phyloP scores from a whole-genome alignment of 2,329 filamentous ascomycete genomes.

The Parastagonospora nodorum region DNA sequence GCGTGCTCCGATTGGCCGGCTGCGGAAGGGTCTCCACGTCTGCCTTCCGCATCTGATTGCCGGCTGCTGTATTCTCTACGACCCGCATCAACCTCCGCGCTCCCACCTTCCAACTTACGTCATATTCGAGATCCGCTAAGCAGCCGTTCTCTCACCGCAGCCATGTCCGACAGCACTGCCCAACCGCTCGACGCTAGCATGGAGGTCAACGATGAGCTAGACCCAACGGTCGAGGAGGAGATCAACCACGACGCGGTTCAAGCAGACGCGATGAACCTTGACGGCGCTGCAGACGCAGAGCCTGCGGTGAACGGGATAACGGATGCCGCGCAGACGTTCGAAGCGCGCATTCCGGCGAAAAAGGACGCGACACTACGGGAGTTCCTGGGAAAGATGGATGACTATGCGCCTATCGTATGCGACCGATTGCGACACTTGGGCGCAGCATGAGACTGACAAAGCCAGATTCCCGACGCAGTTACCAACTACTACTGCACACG shows the following conservation, averaged over 20 bases:
- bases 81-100: constrained; percentile 1
- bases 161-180: constrained; percentile 40
- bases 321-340: constrained; percentile 57
- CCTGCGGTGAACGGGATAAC: constrained; percentile 41
- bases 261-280: constrained; percentile 48
- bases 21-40: neutral
- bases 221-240: constrained; percentile 50
- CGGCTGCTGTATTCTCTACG: too few relatives aligned
- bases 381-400: constrained; percentile 95
- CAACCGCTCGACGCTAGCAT: constrained; percentile 35
- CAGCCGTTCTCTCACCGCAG: constrained; percentile 12
- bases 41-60: constrained; percentile 5
- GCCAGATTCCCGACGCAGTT: constrained; percentile 94
- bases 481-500: constrained; percentile 98
- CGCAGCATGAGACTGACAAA: constrained; percentile 16
- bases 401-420: constrained; percentile 93
- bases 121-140: constrained; percentile 4
- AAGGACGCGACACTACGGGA: constrained; percentile 93
- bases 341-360: constrained; percentile 72
- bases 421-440: neutral
- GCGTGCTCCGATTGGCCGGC: constrained; percentile 8
- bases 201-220: constrained; percentile 46
- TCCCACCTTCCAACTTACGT: constrained; percentile 9
- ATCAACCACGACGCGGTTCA: constrained; percentile 44
- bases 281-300: constrained; percentile 47